Evolutionary conservation across 2,329 filamentous ascomycete species (phyloP).

Genomic region (Aspergillus sp.): DNA sequence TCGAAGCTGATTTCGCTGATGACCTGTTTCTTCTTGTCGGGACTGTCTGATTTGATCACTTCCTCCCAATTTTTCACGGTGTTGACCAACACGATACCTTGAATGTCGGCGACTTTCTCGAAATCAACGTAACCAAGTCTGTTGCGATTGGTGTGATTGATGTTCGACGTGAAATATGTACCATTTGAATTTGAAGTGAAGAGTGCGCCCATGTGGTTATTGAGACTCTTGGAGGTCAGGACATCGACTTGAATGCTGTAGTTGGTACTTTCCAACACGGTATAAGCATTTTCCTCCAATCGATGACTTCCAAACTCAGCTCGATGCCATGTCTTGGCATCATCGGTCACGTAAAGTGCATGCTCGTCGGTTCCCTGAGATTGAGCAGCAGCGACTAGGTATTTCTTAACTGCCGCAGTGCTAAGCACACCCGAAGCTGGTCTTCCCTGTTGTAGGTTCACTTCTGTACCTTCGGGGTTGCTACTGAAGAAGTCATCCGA

Average conservation of each 20-base stretch:
- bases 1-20: slow-evolving; percentile 88
- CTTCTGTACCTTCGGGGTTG: slow-evolving; percentile 58
- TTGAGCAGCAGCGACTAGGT: slow-evolving; percentile 75
- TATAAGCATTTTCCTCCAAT: slow-evolving; percentile 80
- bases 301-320: slow-evolving; percentile 87
- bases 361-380: slow-evolving; percentile 81
- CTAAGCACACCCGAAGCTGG: slow-evolving; percentile 76
- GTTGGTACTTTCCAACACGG: slow-evolving; percentile 89
- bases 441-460: slow-evolving; percentile 67
- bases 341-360: slow-evolving; percentile 82
- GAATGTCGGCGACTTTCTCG: slow-evolving; percentile 85
- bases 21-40: slow-evolving; percentile 58
- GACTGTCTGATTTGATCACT: slow-evolving; percentile 48
- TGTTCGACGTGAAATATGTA: slow-evolving; percentile 88
- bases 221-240: slow-evolving; percentile 56
- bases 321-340: slow-evolving; percentile 82
- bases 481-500: slow-evolving; percentile 78
- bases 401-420: slow-evolving; percentile 79
- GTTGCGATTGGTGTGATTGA: slow-evolving; percentile 88
- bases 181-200: slow-evolving; percentile 98
- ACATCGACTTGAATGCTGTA: slow-evolving; percentile 98
- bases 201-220: slow-evolving; percentile 74
- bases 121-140: slow-evolving; percentile 77
- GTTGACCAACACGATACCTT: slow-evolving; percentile 89
- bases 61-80: slow-evolving; percentile 81